These are phyloP conservation scores for Kluyveromyces lactis DNA, from an alignment of 805 yeast genomes.

Conservation along the genomic window DNA sequence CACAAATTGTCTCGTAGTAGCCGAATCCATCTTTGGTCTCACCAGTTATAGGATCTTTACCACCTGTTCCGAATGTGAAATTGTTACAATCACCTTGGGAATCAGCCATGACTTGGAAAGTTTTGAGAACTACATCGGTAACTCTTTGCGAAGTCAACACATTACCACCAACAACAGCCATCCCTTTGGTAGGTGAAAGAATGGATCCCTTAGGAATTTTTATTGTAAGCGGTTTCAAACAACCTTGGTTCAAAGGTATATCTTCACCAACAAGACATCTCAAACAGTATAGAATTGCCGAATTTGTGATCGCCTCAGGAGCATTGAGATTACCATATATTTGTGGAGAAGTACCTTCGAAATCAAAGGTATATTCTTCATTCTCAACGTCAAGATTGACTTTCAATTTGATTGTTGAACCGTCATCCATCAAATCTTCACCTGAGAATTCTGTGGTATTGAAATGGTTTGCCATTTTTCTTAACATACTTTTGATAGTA, in stretches of 20 bases:
- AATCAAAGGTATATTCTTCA: conserved; percentile 70
- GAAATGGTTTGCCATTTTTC: conserved; percentile 37
- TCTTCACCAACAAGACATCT: conserved; percentile 78
- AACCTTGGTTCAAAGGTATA: conserved; percentile 92
- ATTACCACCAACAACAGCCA: conserved; percentile 93
- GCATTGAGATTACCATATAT: conserved; percentile 87
- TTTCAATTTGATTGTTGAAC: conserved; percentile 53
- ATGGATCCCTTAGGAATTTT: conserved; percentile 53
- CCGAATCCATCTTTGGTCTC: conserved; percentile 57
- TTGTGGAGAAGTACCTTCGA: conserved; percentile 80
- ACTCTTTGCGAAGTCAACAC: conserved; percentile 92
- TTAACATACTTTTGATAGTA: conserved; percentile 53
- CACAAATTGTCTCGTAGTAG: conserved; percentile 90
- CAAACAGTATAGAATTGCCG: conserved; percentile 82
- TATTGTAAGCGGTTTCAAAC: conserved; percentile 70
- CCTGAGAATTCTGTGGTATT: conserved; percentile 36
- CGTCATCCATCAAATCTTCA: conserved; percentile 73
- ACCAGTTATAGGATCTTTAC: conserved; percentile 42
- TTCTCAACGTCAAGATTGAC: conserved; percentile 41
- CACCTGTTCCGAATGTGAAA: conserved; percentile 82
- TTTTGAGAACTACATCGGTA: conserved; percentile 79
- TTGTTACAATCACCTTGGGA: conserved; percentile 96
- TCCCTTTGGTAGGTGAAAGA: conserved; percentile 69
- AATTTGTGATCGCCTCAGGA: conserved; percentile 80
- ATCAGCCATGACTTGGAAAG: conserved; percentile 85